Evolutionary conservation across 148 eudicot species (phyloP), one percentile per base, ranked within the genome.

Genomic region (Salicornia ramosissima): DNA sequence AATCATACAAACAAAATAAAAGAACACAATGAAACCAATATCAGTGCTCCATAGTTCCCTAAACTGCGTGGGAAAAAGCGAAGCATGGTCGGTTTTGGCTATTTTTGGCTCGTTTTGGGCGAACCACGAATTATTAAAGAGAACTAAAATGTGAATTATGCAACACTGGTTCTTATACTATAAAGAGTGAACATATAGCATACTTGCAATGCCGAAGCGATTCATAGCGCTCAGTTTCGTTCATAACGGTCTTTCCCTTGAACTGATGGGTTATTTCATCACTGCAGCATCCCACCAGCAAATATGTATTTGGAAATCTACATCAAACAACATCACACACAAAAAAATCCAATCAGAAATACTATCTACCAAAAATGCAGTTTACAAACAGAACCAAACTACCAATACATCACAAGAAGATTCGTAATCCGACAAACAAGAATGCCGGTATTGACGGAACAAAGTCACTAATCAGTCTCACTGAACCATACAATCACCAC

Each of bases 131-230:
- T 28, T 60, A 45, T 34, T 5, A 29, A 45, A 7, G 30, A 26
- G 26, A 55, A 11, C 10, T 11, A 5, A 0, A 3, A 36, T 4
- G 40, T 36, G 8, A 8, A 4, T 3, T 3, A 36, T 36, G 40
- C 4, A 36, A 49, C 7, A 45, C 29, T 18, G 14, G 40, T 28
- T 24, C 7, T 18, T 22, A 39, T 58, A 31, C 40, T 15, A 49
- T 31, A 7, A 2, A 18, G n/a, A 2, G 9, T 12, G 5, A 36
- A 39, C 5, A 21, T 9, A 53, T 9, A 55, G 28, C 82, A 47
- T 74, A 86, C 90, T 81, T 86, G 90, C 93, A 88, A 72, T 88
- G 93, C 28, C 93, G 86, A 55, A 88, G 90, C 33, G 93, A 88
- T 74, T 88, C 93, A 36, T 86, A 88, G 19, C 93, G 90, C 74